phyloP scores from a whole-genome alignment of 2,329 filamentous ascomycete genomes.

The Aspergillus versicolor region DNA sequence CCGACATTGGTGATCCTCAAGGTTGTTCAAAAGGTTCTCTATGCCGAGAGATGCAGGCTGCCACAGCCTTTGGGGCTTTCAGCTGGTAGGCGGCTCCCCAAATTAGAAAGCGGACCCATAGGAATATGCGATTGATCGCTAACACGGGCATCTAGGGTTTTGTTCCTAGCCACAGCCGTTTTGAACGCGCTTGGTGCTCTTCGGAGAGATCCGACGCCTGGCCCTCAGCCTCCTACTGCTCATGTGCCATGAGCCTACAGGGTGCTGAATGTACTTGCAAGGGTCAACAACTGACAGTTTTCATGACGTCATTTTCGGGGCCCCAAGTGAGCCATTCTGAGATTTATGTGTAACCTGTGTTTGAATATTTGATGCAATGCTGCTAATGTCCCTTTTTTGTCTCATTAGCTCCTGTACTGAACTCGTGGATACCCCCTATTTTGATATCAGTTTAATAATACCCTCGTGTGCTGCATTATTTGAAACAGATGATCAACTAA shows the following conservation, averaged over 20 bases:
- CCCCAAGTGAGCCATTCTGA: not conserved
- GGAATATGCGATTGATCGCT: not conserved
- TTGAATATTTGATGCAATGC: not conserved
- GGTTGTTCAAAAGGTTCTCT: conserved; percentile 53
- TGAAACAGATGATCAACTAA: not conserved
- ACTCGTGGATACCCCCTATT: not conserved
- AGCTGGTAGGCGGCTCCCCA: conserved; percentile 40
- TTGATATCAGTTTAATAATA: not conserved
- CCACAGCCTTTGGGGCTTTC: conserved; percentile 49
- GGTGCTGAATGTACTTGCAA: too few species aligned
- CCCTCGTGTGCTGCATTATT: not conserved
- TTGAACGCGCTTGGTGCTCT: conserved; percentile 50
- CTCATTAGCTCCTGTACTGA: not conserved
- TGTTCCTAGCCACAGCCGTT: conserved; percentile 52
- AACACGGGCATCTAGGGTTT: conserved; percentile 23
- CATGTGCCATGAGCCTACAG: conserved; percentile 5
- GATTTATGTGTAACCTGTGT: not conserved
- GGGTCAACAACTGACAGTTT: not conserved
- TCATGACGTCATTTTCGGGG: not conserved
- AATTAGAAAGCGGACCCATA: not conserved
- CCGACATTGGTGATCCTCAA: conserved; percentile 56
- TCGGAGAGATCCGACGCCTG: conserved; percentile 23
- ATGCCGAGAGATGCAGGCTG: conserved; percentile 61
- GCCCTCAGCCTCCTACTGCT: conserved; percentile 22
- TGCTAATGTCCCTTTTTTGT: not conserved